Base-by-base conservation (phyloP, 179 eudicot genomes). In the Drosera spatulata region DNA sequence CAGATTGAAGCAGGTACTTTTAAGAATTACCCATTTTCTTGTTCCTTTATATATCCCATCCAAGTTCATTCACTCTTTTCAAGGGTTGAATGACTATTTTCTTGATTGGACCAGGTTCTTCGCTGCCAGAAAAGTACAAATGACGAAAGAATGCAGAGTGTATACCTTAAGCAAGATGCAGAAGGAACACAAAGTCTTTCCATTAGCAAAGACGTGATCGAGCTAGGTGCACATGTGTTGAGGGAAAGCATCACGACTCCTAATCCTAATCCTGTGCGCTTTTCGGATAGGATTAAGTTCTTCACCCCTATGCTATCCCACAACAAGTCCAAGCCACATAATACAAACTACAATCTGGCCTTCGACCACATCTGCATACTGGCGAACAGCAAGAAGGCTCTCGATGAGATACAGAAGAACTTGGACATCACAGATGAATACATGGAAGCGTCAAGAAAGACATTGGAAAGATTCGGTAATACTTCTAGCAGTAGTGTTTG, bases 401-500 rank as follows among this genome's bases (percentile, higher is more conserved):
- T 87, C 8, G 79, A 80, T 5, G 84, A 82, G 57, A 71, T 87
- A 45, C 80, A 80, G 64, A 82, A 62, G 64, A 80, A 84, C 61
- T 61, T 87, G 56, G 88, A 74, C 59, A 79, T 87, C 2, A 71
- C 84, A 0, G 77, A 77, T 58, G 86, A 80, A 37, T 72, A 82
- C 61, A 85, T 87, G 84, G 91, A 87, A 60, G 81, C 88, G 33
- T 87, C 95, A 11, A 71, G 77, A 71, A 73, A 45, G 60, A 84
- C 91, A 10, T 70, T 87, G 41, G 78, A 86, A 66, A 74, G 87
- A 53, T 86, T 86, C 64, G 95, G 95, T 7, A 84, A 86, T 62
- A 86, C 95, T 2, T 93, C 99, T 0, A 83, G 94, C 66, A 93
- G 99, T 68, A 89, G 97, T 79, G 83, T 93, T 11, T 93, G 99